A percentile compares a stretch with the other conserved stretches of the same genome.
These are phyloP conservation scores for Psophocarpus tetragonolobus DNA, from an alignment of 306 rosid genomes.

Conservation along the genomic window DNA sequence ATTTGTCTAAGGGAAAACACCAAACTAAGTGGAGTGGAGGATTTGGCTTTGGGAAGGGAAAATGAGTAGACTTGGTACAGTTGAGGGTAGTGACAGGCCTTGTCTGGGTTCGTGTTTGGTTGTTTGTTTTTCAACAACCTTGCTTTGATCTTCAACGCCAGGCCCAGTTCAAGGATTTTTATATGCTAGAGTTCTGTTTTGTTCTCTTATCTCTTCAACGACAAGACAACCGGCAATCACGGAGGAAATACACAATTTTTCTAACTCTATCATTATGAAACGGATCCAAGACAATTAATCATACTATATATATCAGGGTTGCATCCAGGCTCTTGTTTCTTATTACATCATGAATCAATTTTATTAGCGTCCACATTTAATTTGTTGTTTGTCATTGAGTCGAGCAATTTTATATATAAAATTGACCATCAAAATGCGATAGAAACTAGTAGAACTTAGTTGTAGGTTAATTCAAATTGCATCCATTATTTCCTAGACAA, in stretches of 20 bases:
- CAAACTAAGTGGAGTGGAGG: constrained; percentile 31
- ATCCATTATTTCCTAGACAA: no score
- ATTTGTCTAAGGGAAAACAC: constrained; percentile 10
- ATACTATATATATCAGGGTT: no score
- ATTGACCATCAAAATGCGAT: no score
- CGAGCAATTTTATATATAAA: no score
- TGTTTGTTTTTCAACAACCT: constrained; percentile 33
- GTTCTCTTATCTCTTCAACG: constrained; percentile 16
- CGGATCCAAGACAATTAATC: no score
- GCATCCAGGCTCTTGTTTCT: no score
- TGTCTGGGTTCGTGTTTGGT: background rate
- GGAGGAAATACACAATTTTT: constrained; percentile 29
- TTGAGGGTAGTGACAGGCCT: background rate
- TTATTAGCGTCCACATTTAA: no score
- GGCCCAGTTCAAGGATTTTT: background rate
- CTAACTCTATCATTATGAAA: background rate
- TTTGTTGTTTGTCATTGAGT: no score
- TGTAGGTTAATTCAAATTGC: no score
- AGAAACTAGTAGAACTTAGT: no score
- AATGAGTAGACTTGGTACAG: background rate
- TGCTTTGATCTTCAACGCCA: constrained; percentile 12
- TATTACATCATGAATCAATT: no score
- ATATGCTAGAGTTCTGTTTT: constrained; percentile 8
- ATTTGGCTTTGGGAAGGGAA: constrained; percentile 32
- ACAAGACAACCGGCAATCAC: constrained; percentile 50